These are phyloP conservation scores for Suhomyces choctaworum DNA, from an alignment of 1,139 yeast species.

Conservation along the genomic window DNA sequence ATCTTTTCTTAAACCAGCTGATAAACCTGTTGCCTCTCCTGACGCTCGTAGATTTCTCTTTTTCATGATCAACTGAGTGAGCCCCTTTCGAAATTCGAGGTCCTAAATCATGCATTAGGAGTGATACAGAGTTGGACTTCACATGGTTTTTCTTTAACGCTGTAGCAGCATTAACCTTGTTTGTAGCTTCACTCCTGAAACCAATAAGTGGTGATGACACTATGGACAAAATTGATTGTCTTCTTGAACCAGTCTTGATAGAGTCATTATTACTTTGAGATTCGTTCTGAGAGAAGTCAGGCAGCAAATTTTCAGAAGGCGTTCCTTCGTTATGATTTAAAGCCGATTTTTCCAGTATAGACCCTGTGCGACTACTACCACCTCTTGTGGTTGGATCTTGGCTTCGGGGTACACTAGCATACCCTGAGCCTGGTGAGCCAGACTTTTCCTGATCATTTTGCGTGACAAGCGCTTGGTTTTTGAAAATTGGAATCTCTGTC, in stretches of 20 bases:
- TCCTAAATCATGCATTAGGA: constrained; percentile 18
- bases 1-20: constrained; percentile 19
- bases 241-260: no score
- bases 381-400: no score
- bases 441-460: no score
- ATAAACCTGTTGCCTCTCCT: constrained; percentile 19
- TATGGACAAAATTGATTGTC: constrained; percentile 15
- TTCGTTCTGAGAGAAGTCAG: no score
- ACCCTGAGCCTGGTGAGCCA: no score
- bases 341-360: no score
- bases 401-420: no score
- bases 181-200: background rate
- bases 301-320: no score
- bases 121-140: constrained; percentile 22
- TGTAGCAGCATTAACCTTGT: background rate
- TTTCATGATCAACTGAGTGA: constrained; percentile 8
- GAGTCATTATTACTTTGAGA: no score
- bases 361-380: no score
- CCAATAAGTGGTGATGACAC: constrained; percentile 12
- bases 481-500: constrained; percentile 34
- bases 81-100: constrained; percentile 13
- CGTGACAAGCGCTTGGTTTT: no score
- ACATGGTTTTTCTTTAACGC: constrained; percentile 15
- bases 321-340: no score
- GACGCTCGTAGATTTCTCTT: constrained; percentile 4